Evolutionary conservation across 2,329 filamentous ascomycete genomes (phyloP), one percentile per base, ranked within the genome.

Genomic region (Cercospora nicotianae): DNA sequence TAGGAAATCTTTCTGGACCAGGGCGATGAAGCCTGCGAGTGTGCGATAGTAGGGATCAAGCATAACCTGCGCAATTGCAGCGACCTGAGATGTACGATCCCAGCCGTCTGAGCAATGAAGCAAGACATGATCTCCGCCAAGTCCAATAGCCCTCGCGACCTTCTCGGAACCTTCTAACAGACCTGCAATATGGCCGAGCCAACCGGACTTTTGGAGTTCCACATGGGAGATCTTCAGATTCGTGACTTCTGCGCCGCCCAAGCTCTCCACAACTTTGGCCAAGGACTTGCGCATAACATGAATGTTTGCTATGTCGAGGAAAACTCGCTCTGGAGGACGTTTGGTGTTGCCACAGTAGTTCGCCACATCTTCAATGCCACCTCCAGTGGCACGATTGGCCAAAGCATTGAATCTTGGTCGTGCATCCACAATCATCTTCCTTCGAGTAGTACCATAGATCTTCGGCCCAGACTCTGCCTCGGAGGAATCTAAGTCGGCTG

Each of bases 51-150:
- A 97, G 0, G 95, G 95, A 76, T 99, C 95, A 8, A 99, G 86
- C 83, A 97, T 94, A 45, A 99, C 86, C 80, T 99, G 94, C 65
- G 93, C 90, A 66, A 99, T 82, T 4, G 94, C 93, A 75, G 94
- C 96, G 62, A 99, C 86, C 81, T 99, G 95, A 75, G 93, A 94
- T 7, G 95, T 99, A 61, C 95, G 90, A 80, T 99, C 95, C 95
- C 95, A 99, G 3, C 95, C 95, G 80, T 99, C 95, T 2, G 95
- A 98, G 80, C 95, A 99, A 80, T 99, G 95, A 60, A 99, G 97
- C 57, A 99, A 83, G 10, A 96, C 94, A 78, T 99, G 93, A 1
- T 94, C 97, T 76, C 97, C 94, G 72, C 93, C 91, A 67, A 98
- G 89, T 31, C 93, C 95, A 36, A 99, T 90, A 74, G 95, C 92